Conservation (phyloP, 257 asterid species). For the Solanum tarapatanum region DNA sequence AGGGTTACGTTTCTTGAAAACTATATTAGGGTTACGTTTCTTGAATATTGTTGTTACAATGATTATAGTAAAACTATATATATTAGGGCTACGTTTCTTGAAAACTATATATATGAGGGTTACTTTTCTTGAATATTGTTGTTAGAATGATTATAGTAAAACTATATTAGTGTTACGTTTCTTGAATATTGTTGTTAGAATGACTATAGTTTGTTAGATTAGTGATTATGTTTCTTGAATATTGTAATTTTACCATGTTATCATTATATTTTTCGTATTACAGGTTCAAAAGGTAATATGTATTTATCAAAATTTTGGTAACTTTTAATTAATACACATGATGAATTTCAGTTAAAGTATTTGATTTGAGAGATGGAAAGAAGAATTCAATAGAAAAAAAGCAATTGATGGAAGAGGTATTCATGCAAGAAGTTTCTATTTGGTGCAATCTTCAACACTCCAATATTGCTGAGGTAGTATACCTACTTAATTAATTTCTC, state of each 20-base stretch:
- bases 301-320: neutral
- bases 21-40: too few species aligned
- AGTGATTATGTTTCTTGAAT: too few species aligned
- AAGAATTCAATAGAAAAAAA: neutral
- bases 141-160: too few species aligned
- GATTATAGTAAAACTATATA: too few species aligned
- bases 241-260: neutral
- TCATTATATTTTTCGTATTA: neutral
- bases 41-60: too few species aligned
- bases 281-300: neutral
- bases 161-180: too few species aligned
- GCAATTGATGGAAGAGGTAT: neutral
- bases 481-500: neutral
- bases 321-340: neutral
- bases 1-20: too few species aligned
- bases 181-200: too few species aligned
- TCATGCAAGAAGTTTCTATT: slow-evolving; percentile 1
- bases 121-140: too few species aligned
- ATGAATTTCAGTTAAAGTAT: neutral
- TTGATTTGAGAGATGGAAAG: neutral
- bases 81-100: too few species aligned
- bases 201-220: too few species aligned
- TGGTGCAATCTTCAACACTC: slow-evolving; percentile 12
- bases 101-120: too few species aligned
- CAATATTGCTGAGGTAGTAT: slow-evolving; percentile 3